phyloP scores from a whole-genome alignment of 148 eudicot genomes.

The Fagopyrum homotropicum region DNA sequence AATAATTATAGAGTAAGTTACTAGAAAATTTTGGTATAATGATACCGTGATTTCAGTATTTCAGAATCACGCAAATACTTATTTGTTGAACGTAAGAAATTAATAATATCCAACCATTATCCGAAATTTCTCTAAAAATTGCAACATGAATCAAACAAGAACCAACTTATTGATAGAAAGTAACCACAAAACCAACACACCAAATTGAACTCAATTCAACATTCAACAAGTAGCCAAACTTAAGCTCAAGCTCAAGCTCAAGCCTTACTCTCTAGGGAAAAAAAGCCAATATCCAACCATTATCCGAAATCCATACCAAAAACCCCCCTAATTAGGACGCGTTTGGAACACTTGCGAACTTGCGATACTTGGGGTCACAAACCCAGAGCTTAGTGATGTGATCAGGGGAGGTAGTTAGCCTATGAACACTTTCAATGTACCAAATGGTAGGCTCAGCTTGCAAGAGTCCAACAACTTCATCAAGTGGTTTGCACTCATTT shows the following conservation, averaged over 20 bases:
- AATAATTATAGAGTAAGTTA: no score
- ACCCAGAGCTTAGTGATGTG: conserved; percentile 2
- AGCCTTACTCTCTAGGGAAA: neutral
- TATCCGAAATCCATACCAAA: neutral
- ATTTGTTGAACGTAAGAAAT: no score
- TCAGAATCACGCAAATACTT: no score
- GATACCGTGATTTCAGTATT: no score
- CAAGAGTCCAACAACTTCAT: neutral
- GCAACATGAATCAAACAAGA: neutral
- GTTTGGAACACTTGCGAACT: neutral
- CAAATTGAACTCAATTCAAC: conserved; percentile 6
- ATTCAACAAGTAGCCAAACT: neutral
- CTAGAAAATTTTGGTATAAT: no score
- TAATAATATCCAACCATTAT: no score
- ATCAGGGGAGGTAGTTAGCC: conserved; percentile 8
- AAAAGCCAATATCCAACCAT: neutral
- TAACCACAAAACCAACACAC: neutral
- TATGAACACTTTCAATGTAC: conserved; percentile 15
- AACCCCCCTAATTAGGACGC: neutral
- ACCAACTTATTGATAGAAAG: neutral
- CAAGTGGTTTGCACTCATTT: neutral
- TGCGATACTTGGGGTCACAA: neutral
- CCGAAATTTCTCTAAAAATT: no score
- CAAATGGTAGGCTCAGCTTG: conserved; percentile 15
- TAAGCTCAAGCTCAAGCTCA: neutral